These are phyloP conservation scores for Fusarium nurragi DNA, from an alignment of 2,329 filamentous ascomycete species.

Conservation along the genomic window DNA sequence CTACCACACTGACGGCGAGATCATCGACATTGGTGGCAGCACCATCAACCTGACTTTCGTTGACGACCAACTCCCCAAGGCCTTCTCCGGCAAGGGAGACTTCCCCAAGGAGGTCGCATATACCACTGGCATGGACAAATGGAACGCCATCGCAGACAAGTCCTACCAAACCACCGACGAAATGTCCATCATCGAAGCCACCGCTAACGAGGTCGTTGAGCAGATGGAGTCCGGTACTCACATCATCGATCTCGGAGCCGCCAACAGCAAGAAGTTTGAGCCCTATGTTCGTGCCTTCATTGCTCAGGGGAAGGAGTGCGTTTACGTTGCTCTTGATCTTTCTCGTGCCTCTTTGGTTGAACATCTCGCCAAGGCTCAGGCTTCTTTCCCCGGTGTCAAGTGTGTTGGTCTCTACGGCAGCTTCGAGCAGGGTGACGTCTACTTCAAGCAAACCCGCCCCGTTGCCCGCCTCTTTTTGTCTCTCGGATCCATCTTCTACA, in stretches of 20 bases:
- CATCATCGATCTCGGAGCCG: constrained; percentile 40
- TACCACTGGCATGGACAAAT: constrained; percentile 33
- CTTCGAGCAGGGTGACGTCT: constrained; percentile 38
- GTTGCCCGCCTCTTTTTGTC: constrained; percentile 30
- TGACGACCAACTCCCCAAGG: constrained; percentile 26
- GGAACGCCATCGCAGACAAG: constrained; percentile 18
- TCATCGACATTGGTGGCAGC: constrained; percentile 39
- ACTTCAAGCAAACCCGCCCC: constrained; percentile 19
- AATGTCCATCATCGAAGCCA: constrained; percentile 34
- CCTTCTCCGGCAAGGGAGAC: constrained; percentile 29
- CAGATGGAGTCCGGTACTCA: constrained; percentile 21
- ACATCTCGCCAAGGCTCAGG: constrained; percentile 32
- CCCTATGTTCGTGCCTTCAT: constrained; percentile 36
- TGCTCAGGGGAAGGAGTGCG: constrained; percentile 31
- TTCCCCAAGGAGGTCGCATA: constrained; percentile 45
- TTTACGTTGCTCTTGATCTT: constrained; percentile 37
- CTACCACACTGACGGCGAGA: neutral
- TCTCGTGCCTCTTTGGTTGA: constrained; percentile 12
- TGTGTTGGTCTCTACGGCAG: constrained; percentile 36
- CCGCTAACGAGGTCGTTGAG: constrained; percentile 21
- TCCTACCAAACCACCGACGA: constrained; percentile 40
- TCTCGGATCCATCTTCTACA: constrained; percentile 40
- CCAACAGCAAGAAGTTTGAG: constrained; percentile 37
- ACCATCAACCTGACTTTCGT: constrained; percentile 16
- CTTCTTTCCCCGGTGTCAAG: constrained; percentile 23